Percentiles rank a stretch among this genome's conserved stretches.
These are phyloP conservation scores for Citrus reticulata DNA, from an alignment of 345 rosid species.

Conservation along the genomic window DNA sequence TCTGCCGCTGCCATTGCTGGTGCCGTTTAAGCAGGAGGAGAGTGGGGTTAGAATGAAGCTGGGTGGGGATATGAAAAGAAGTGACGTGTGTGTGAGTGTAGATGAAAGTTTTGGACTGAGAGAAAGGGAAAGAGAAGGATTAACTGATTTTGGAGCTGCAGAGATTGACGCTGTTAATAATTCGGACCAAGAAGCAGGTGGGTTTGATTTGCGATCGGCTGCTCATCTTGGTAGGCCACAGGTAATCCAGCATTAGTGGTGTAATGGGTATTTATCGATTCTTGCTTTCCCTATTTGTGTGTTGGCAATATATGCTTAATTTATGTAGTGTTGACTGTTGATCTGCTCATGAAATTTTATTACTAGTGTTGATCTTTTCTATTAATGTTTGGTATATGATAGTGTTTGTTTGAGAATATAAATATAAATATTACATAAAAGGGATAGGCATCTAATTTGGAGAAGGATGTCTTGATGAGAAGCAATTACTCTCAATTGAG, in stretches of 20 bases:
- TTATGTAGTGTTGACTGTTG: not conserved
- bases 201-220: slow-evolving; percentile 45
- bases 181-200: slow-evolving; percentile 46
- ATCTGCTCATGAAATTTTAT: not conserved
- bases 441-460: not conserved
- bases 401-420: not conserved
- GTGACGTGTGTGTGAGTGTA: slow-evolving; percentile 21
- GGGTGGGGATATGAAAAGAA: slow-evolving; percentile 22
- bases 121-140: slow-evolving; percentile 26
- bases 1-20: slow-evolving; percentile 45
- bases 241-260: slow-evolving; percentile 36
- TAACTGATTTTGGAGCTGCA: slow-evolving; percentile 37
- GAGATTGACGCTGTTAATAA: slow-evolving; percentile 27
- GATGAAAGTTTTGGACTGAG: slow-evolving; percentile 34
- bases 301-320: not conserved
- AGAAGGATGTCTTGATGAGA: not conserved
- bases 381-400: not conserved
- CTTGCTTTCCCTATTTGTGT: not conserved
- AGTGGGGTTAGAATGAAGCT: slow-evolving; percentile 20
- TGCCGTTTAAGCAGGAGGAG: slow-evolving; percentile 66
- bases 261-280: not conserved
- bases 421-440: not conserved
- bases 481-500: not conserved
- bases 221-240: slow-evolving; percentile 61
- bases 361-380: not conserved